Conservation (phyloP, 163 green algal species). For the Scenedesmus sp. region DNA sequence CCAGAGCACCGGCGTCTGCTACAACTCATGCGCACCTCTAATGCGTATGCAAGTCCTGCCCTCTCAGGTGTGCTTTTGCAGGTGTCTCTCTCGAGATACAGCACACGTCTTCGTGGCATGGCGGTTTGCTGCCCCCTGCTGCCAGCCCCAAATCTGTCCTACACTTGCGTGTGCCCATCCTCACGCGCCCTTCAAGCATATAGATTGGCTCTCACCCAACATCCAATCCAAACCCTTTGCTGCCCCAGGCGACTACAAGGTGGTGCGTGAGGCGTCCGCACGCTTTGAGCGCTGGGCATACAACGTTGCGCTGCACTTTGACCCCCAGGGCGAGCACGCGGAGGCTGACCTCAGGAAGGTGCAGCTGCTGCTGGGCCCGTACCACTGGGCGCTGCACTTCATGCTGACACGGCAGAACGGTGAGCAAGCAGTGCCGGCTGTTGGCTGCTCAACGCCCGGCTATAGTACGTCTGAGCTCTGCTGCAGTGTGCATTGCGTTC, state of each 20-base stretch:
- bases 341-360: background rate
- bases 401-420: background rate
- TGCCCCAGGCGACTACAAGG: background rate
- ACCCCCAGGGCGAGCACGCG: slow-evolving; percentile 6
- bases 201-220: background rate
- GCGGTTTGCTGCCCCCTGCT: too few relatives aligned
- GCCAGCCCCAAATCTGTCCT: too few relatives aligned
- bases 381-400: slow-evolving; percentile 27
- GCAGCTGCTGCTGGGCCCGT: background rate
- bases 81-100: too few relatives aligned
- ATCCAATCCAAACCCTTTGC: background rate
- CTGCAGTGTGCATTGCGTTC: too few relatives aligned
- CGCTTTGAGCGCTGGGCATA: slow-evolving; percentile 21
- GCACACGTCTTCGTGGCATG: too few relatives aligned
- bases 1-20: too few relatives aligned
- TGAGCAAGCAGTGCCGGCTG: background rate
- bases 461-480: background rate
- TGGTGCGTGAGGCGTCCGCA: background rate
- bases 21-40: too few relatives aligned
- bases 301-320: background rate
- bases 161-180: background rate
- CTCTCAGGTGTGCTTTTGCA: too few relatives aligned
- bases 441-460: too few relatives aligned
- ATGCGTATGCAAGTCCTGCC: too few relatives aligned
- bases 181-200: background rate